phyloP scores from a whole-genome alignment of 2,329 filamentous ascomycete genomes.

The Trichoderma atroviride region DNA sequence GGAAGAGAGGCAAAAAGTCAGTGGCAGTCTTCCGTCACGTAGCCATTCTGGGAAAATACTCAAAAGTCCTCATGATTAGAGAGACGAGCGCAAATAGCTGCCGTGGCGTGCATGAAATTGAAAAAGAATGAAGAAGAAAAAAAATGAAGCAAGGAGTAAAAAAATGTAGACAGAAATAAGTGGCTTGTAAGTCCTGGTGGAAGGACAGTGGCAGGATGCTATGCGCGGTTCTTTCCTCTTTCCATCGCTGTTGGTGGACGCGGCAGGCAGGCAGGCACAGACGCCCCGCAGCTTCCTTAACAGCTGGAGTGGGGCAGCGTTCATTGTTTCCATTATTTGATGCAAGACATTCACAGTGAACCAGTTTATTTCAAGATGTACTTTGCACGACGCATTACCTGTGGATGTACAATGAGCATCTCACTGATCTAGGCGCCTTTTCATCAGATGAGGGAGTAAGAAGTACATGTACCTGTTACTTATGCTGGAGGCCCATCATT shows the following conservation, averaged over 20 bases:
- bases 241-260: neutral
- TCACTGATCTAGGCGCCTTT: too few relatives aligned
- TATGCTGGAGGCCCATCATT: neutral
- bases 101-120: too few relatives aligned
- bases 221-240: neutral
- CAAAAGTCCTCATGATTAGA: neutral
- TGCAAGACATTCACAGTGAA: neutral
- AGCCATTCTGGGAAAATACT: neutral
- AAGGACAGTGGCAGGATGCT: neutral
- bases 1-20: neutral
- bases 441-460: neutral
- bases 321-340: neutral
- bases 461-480: neutral
- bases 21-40: neutral
- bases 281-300: conserved; percentile 4
- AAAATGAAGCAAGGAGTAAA: neutral
- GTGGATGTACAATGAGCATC: neutral
- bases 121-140: neutral
- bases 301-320: neutral
- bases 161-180: neutral
- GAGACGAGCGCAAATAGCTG: neutral
- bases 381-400: neutral
- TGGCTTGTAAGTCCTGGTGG: neutral
- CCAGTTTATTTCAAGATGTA: neutral
- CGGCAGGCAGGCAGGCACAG: conserved; percentile 6